phyloP scores from a whole-genome alignment of 305 asterid species.

The Fraxinus paxiana region DNA sequence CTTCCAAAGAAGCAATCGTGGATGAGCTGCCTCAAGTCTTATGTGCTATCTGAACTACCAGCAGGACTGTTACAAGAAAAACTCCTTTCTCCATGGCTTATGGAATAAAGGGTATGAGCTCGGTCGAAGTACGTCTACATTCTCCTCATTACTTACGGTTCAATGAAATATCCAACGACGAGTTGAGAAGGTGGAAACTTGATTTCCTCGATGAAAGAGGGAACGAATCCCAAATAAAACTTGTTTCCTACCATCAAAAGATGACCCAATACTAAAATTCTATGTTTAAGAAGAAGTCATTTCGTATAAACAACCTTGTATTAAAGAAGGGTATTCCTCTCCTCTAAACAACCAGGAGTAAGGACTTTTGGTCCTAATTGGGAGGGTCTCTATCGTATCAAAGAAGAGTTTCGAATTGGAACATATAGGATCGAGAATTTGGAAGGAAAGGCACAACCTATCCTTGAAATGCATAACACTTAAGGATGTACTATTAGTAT shows the following conservation, averaged over 20 bases:
- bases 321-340: background rate
- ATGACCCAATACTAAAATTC: background rate
- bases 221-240: background rate
- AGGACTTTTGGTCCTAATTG: background rate
- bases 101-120: no score
- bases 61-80: no score
- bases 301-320: background rate
- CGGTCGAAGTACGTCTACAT: no score
- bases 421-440: background rate
- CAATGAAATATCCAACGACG: background rate
- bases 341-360: background rate
- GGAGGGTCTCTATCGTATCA: background rate
- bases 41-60: no score
- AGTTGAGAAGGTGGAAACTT: background rate
- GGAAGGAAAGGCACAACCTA: background rate
- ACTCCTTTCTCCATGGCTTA: no score
- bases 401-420: background rate
- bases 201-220: background rate
- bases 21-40: no score
- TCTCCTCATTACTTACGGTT: background rate
- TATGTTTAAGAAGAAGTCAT: background rate
- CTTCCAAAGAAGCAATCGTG: no score
- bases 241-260: background rate
- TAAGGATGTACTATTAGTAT: background rate
- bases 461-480: background rate